Percentiles rank a stretch among this genome's conserved stretches.
These are phyloP conservation scores for Phialophora expanda DNA, from an alignment of 2,329 filamentous ascomycete genomes.

Conservation along the genomic window DNA sequence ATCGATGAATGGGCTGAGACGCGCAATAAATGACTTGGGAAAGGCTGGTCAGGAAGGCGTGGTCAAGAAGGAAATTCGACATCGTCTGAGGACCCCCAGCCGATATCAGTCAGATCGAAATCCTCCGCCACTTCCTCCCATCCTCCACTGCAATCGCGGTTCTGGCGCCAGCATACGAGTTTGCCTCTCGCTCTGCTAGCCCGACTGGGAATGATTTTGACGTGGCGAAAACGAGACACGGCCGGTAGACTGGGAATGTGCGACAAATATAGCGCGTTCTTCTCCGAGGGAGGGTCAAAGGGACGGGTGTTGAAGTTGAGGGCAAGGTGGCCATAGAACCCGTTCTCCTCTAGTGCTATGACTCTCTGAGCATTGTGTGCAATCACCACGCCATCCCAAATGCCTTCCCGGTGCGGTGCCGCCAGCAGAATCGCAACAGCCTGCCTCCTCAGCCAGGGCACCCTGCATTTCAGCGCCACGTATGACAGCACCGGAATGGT, in stretches of 20 bases:
- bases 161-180: slow-evolving; percentile 2
- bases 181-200: neutral
- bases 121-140: slow-evolving; percentile 13
- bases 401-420: slow-evolving; percentile 9
- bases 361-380: slow-evolving; percentile 6
- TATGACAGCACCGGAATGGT: slow-evolving; percentile 9
- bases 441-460: slow-evolving; percentile 23
- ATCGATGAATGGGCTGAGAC: slow-evolving; percentile 41
- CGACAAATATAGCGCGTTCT: neutral
- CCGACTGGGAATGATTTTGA: slow-evolving; percentile 1
- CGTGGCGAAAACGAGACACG: slow-evolving; percentile 8
- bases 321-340: slow-evolving; percentile 6
- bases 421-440: slow-evolving; percentile 2
- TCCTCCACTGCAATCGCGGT: neutral
- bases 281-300: slow-evolving; percentile 6
- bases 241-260: neutral
- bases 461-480: slow-evolving; percentile 10
- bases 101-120: slow-evolving; percentile 1
- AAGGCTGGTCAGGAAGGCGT: neutral
- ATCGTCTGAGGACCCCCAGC: neutral
- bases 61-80: neutral
- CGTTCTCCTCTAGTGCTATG: slow-evolving; percentile 5
- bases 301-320: neutral
- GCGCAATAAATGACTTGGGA: neutral
- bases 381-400: slow-evolving; percentile 9